Evolutionary conservation across 768 basidiomycete genomes (phyloP).

Genomic region (Leccinum boreale): DNA sequence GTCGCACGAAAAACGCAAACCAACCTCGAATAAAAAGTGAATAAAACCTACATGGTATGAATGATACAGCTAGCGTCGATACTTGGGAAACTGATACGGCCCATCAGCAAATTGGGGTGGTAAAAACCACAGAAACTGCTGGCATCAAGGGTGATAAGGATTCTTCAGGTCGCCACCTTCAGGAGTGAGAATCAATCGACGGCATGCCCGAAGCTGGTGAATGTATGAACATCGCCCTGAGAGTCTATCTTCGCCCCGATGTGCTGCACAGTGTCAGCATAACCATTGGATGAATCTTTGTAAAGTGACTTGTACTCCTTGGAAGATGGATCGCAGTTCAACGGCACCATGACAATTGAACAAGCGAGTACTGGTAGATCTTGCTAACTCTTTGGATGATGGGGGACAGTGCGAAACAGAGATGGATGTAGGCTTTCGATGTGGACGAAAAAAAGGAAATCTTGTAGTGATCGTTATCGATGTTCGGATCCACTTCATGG

Average conservation of each 20-base stretch:
- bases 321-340: background rate
- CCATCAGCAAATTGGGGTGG: background rate
- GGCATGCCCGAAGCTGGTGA: background rate
- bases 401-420: background rate
- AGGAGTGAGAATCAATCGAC: background rate
- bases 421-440: background rate
- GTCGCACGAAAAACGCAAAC: background rate
- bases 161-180: background rate
- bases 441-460: background rate
- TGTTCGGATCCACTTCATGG: background rate
- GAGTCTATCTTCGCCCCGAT: background rate
- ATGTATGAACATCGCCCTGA: background rate
- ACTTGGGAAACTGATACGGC: background rate
- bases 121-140: background rate
- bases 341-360: background rate
- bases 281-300: background rate
- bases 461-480: background rate
- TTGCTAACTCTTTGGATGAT: background rate
- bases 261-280: background rate
- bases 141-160: background rate
- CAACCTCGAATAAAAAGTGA: background rate
- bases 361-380: background rate
- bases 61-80: background rate
- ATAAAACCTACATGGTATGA: background rate
- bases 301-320: background rate